Evolutionary conservation across 805 yeast species (phyloP), one percentile per base, ranked within the genome.

Genomic region (Saturnispora diversa): DNA sequence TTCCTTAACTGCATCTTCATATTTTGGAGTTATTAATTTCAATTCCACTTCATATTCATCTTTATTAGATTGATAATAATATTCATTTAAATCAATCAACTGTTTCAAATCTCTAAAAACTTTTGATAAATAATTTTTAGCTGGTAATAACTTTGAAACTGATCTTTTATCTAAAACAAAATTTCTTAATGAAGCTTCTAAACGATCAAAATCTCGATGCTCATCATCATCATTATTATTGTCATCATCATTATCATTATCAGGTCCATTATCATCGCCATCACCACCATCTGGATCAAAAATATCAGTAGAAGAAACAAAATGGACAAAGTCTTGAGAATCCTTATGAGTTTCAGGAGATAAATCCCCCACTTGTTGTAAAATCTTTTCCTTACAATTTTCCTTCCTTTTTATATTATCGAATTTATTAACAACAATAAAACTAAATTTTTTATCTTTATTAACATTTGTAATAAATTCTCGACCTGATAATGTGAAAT

Each of bases 301-400:
- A 6, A 71, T 68, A 2, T 72, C 69, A 16, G 69, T 65, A 0
- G 90, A 77, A 21, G 90, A 77, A 5, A 92, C 84, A 62, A 92
- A 92, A 59, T 94, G 98, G 6, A 92, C 94, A 63, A 92, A 87
- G 31, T 88, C 94, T n/a, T 70, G 64, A 0, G 96, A 75, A 50
- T 83, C 85, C 56, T 90, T 87, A 55, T 81, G 80, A 1, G 97
- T 85, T 49, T 85, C 95, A 1, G 97, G 98, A 0, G 95, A 82
- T 40, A 94, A 63, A 15, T 68, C 75, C 50, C 83, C 77, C 7
- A 92, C 86, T 59, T 92, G 99, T 42, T 82, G 85, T 58, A 90
- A 63, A 31, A 92, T 86, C 43, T 80, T 70, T 28, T 69, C 64
- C 54, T 71, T 76, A 63, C 99, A 92, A 47, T 84, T 75, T 36